A percentile compares a stretch with the other conserved stretches of the same genome.
Evolutionary conservation across 2,329 filamentous ascomycete genomes (phyloP).

Genomic region (Botryotinia globosa): DNA sequence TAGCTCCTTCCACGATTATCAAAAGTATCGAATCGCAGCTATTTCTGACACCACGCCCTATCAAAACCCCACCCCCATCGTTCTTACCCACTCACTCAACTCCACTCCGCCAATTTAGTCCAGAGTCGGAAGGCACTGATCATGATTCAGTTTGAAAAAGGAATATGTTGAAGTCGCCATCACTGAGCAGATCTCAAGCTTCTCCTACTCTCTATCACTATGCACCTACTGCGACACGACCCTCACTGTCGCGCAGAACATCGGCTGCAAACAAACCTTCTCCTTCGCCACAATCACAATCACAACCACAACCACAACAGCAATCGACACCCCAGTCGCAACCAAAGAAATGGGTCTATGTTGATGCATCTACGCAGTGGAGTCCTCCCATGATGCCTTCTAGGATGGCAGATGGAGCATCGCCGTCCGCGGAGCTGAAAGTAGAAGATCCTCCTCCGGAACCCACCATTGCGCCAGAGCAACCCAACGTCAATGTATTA

Average conservation of each 20-base stretch:
- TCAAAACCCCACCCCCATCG: conserved; percentile 6
- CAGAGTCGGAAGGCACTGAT: conserved; percentile 18
- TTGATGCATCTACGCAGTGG: conserved; percentile 37
- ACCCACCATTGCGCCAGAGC: conserved; percentile 8
- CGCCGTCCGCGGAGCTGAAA: conserved; percentile 19
- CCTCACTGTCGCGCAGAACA: conserved; percentile 31
- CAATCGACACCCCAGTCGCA: conserved; percentile 25
- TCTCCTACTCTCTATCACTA: conserved; percentile 35
- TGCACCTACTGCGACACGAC: conserved; percentile 31
- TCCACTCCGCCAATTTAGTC: conserved; percentile 18
- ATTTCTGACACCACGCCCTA: neutral
- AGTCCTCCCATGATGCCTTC: conserved; percentile 31
- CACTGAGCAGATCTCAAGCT: conserved; percentile 33
- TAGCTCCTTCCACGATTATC: neutral
- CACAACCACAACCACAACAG: conserved; percentile 10
- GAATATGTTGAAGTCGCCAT: conserved; percentile 37
- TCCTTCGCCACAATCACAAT: conserved; percentile 20
- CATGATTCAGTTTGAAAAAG: conserved; percentile 27
- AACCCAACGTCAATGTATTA: neutral
- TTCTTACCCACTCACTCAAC: conserved; percentile 15
- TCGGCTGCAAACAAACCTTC: conserved; percentile 28
- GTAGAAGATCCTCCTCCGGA: neutral
- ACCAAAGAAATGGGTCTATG: conserved; percentile 26
- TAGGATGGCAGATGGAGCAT: conserved; percentile 23
- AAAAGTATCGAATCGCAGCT: conserved; percentile 16